Evolutionary conservation across 192 early-diverging fungal genomes (phyloP), one percentile per base, ranked within the genome.

Genomic region (Coemansia sp.): DNA sequence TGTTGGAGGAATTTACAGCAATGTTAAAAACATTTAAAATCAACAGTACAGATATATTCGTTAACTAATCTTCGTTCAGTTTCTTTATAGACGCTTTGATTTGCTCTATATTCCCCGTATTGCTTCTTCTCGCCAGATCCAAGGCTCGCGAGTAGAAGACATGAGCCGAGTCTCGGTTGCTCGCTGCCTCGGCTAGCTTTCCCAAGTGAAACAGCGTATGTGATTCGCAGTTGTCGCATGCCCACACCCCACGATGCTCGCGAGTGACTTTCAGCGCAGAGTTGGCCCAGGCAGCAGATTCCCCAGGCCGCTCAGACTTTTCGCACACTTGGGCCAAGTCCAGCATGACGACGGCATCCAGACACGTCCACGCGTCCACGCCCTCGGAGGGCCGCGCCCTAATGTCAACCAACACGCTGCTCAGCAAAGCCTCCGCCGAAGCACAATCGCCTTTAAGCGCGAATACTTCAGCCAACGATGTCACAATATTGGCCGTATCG

Each of bases 341-440:
- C 36, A 76, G 62, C 78, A 81, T 81, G 42, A 81, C 74, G 0
- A 81, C 62, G 39, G 78, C 78, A 11, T 81, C 78, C 67, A 81
- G 59, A 51, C 78, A 81, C 37, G 78, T 76, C 78, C 78, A 81
- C 32, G 36, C 27, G 19, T 70, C 74, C 2, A 64, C 64, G 11
- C n/a, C 29, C 15, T 31, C 19, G 36, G 17, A 12, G 15, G 66
- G 46, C 8, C 69, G 55, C 39, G 67, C 58, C 2, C 57, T 48
- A 12, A 81, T 48, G 38, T 81, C 78, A 11, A 34, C 63, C 21
- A 81, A 34, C 41, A 76, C 67, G 34, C 78, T 58, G 25, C 61
- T 32, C 14, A 81, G 58, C 36, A 81, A 39, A 21, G 68, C 32
- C 29, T 66, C 62, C 11, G 78, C 58, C 6, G 67, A 59, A 3